These are phyloP conservation scores for Brassica carinata DNA, from an alignment of 345 rosid genomes.

Conservation along the genomic window DNA sequence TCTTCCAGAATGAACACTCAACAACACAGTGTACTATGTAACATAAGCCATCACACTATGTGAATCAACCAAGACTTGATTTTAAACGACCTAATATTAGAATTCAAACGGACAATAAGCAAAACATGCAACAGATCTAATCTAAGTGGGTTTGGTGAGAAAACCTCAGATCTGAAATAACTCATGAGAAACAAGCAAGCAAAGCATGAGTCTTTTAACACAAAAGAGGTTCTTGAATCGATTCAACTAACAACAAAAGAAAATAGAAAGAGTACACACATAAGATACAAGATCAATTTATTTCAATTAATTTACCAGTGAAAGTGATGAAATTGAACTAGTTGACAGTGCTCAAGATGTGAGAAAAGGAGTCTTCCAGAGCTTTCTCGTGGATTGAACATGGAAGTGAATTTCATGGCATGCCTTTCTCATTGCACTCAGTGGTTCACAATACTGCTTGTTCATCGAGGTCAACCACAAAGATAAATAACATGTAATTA, in stretches of 20 bases:
- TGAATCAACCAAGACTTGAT: no score
- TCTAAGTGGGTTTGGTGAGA: no score
- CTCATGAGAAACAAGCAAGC: no score
- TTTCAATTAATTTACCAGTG: conserved; percentile 5
- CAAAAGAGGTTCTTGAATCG: no score
- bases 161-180: no score
- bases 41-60: no score
- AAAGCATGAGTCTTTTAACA: no score
- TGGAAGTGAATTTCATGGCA: no score
- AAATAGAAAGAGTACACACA: neutral
- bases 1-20: neutral
- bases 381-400: no score
- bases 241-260: neutral
- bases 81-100: neutral
- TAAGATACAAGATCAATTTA: conserved; percentile 4
- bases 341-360: neutral
- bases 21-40: neutral
- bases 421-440: no score
- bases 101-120: neutral
- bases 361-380: no score
- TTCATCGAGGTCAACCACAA: neutral
- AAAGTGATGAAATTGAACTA: neutral
- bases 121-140: no score
- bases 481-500: neutral
- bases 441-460: neutral